These are phyloP conservation scores for Carnegiea gigantea DNA, from an alignment of 179 eudicot genomes.

Conservation along the genomic window DNA sequence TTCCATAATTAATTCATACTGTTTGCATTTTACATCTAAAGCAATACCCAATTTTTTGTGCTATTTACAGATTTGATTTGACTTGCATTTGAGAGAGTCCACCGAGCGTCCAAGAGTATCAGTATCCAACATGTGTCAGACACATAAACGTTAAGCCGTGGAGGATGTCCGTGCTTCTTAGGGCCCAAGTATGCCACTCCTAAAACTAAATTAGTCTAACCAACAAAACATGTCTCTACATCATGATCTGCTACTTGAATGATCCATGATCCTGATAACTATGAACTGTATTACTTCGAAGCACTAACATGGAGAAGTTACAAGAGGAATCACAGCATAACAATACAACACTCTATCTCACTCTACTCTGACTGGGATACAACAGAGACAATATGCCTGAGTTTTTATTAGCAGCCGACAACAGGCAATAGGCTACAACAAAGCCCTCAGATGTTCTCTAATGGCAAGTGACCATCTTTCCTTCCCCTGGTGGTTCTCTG, in stretches of 20 bases:
- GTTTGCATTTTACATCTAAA: too few relatives aligned
- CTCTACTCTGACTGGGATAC: slow-evolving; percentile 5
- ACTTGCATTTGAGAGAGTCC: too few relatives aligned
- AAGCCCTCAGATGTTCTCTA: slow-evolving; percentile 9
- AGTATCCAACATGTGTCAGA: too few relatives aligned
- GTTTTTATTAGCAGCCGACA: slow-evolving; percentile 13
- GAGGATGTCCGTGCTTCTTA: too few relatives aligned
- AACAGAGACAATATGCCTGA: background rate
- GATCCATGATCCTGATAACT: background rate
- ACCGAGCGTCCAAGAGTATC: too few relatives aligned
- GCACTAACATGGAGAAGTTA: background rate
- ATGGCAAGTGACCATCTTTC: slow-evolving; percentile 7
- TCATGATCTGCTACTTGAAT: background rate
- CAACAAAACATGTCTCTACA: background rate
- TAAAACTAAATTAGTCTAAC: background rate
- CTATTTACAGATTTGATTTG: too few relatives aligned
- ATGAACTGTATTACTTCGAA: background rate
- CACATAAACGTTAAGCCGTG: too few relatives aligned
- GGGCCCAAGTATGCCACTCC: too few relatives aligned
- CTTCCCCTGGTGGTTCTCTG: background rate
- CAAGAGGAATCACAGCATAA: background rate
- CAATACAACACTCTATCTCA: background rate
- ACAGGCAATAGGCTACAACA: background rate
- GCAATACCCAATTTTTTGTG: too few relatives aligned
- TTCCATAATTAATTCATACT: too few relatives aligned